A percentile compares a stretch with the other conserved stretches of the same genome.
phyloP scores from a whole-genome alignment of 768 basidiomycete genomes.

The Podaxis sp. region DNA sequence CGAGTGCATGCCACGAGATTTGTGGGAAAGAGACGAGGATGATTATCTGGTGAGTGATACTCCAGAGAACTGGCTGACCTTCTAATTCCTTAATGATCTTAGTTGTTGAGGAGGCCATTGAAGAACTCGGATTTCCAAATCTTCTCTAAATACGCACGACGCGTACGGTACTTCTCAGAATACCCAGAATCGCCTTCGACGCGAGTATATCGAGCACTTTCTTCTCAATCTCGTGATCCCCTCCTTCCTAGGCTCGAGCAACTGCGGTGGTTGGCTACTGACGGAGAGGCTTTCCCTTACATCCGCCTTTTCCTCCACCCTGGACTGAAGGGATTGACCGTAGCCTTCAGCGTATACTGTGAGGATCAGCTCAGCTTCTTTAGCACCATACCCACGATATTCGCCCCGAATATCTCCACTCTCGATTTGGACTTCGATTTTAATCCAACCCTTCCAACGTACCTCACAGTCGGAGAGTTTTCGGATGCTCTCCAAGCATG shows the following conservation, averaged over 20 bases:
- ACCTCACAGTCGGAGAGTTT: neutral
- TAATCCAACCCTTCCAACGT: too few relatives aligned
- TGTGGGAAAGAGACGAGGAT: neutral
- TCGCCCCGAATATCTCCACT: neutral
- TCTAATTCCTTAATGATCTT: neutral
- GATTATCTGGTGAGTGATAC: neutral
- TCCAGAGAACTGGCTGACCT: neutral
- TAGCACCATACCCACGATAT: neutral
- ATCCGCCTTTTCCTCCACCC: neutral
- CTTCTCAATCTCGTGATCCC: neutral
- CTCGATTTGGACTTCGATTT: too few relatives aligned
- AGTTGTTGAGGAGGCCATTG: neutral
- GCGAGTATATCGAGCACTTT: neutral
- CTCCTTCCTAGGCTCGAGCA: neutral
- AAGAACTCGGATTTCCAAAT: neutral
- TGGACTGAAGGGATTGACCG: neutral
- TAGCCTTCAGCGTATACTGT: neutral
- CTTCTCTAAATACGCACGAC: neutral
- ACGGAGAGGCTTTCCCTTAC: neutral
- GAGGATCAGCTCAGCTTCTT: neutral
- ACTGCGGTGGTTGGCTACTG: neutral
- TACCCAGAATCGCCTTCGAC: too few relatives aligned
- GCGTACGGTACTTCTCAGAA: neutral
- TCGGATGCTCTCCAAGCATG: neutral
- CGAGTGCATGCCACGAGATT: neutral